Conservation (phyloP, 208 protist genomes). For the Acanthamoeba rhysodes region DNA sequence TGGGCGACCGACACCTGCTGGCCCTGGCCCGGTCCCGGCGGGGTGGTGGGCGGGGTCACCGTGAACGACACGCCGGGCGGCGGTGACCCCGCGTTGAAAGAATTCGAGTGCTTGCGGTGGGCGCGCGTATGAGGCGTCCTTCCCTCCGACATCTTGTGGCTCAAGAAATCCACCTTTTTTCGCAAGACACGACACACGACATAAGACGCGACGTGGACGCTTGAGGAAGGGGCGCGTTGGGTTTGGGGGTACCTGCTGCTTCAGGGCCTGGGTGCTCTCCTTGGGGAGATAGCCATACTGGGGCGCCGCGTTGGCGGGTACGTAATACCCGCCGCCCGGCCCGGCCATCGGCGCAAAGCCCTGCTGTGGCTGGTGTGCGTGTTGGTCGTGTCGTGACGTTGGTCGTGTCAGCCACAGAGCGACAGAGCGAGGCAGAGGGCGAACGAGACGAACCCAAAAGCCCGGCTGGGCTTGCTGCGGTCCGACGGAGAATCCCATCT, state of each 20-base stretch:
- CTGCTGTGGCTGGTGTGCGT: neutral
- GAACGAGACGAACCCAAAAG: neutral
- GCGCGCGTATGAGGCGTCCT: neutral
- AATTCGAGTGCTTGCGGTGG: constrained; percentile 52
- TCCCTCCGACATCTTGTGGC: constrained; percentile 11
- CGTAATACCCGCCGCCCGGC: neutral
- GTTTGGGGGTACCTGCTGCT: neutral
- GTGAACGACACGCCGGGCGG: neutral
- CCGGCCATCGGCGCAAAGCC: neutral
- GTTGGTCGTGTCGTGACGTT: neutral
- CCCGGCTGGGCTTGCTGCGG: neutral
- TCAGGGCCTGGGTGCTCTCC: constrained; percentile 36
- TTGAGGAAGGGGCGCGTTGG: neutral
- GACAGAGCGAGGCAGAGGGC: neutral
- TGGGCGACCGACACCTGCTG: neutral
- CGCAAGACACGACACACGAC: neutral
- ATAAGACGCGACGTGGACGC: neutral
- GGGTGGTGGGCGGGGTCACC: neutral
- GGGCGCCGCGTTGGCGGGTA: neutral
- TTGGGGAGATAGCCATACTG: neutral
- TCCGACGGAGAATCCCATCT: neutral
- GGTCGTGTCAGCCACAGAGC: neutral
- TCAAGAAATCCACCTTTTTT: neutral
- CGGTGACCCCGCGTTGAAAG: constrained; percentile 8
- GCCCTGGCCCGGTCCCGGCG: neutral